Evolutionary conservation across 208 protist species (phyloP).

Genomic region (Leishmania guyanensis): DNA sequence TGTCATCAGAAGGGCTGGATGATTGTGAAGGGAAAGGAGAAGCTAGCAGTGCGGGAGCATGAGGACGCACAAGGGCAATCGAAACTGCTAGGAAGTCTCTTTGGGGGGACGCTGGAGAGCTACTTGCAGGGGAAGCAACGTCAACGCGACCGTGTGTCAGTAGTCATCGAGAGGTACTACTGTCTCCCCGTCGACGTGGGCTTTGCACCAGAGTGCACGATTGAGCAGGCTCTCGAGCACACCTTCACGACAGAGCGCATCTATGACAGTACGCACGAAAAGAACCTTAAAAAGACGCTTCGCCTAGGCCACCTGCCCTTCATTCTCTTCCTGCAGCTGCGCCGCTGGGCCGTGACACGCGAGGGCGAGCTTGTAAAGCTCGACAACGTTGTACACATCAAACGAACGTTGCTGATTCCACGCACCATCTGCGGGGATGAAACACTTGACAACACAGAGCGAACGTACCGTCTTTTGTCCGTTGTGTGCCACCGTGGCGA

Average conservation of each 20-base stretch:
- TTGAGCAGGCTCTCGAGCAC: slow-evolving; percentile 70
- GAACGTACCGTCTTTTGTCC: slow-evolving; percentile 67
- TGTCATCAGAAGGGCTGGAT: slow-evolving; percentile 60
- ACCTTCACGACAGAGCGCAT: slow-evolving; percentile 64
- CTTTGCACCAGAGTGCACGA: slow-evolving; percentile 61
- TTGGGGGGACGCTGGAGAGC: slow-evolving; percentile 74
- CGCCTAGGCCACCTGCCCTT: slow-evolving; percentile 51
- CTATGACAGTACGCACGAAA: slow-evolving; percentile 54
- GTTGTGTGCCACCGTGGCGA: slow-evolving; percentile 73
- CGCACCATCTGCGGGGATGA: slow-evolving; percentile 51
- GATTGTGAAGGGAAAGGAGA: slow-evolving; percentile 60
- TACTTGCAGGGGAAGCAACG: slow-evolving; percentile 68
- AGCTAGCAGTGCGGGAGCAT: slow-evolving; percentile 57
- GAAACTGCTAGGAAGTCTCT: slow-evolving; percentile 50
- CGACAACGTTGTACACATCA: slow-evolving; percentile 71
- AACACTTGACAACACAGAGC: slow-evolving; percentile 38
- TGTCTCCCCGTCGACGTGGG: slow-evolving; percentile 64
- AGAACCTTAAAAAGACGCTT: slow-evolving; percentile 70
- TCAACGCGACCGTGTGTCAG: slow-evolving; percentile 54
- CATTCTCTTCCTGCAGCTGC: slow-evolving; percentile 76
- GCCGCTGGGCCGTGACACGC: slow-evolving; percentile 82
- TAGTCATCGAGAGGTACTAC: slow-evolving; percentile 71
- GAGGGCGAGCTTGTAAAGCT: slow-evolving; percentile 87
- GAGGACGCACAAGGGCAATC: slow-evolving; percentile 50
- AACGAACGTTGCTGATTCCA: slow-evolving; percentile 58